Percentiles rank a stretch among this genome's conserved stretches.
These are phyloP conservation scores for Vigna nakashimae DNA, from an alignment of 306 rosid species.

Conservation along the genomic window DNA sequence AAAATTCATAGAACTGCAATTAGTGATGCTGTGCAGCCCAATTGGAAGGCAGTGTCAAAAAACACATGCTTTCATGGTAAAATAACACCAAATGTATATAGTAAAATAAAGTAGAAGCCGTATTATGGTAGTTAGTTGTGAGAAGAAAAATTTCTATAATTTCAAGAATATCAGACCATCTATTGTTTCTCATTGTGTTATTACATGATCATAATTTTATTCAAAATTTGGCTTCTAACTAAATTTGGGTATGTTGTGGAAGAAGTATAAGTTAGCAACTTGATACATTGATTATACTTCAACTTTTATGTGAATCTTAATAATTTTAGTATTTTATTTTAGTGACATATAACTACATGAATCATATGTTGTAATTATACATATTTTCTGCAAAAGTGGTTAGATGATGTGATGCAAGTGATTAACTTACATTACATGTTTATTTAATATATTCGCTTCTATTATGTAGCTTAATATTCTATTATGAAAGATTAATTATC, in stretches of 20 bases:
- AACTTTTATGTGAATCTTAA: neutral
- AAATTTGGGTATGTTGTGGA: neutral
- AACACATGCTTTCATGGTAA: neutral
- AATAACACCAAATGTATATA: neutral
- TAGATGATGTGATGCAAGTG: neutral
- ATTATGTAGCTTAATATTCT: slow-evolving; percentile 5
- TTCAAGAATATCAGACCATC: neutral
- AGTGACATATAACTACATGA: neutral
- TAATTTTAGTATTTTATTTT: neutral
- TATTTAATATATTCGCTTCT: neutral
- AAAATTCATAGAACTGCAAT: neutral
- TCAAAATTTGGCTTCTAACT: neutral
- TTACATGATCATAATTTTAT: neutral
- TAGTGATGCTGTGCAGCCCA: neutral
- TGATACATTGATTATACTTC: neutral
- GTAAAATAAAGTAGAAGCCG: neutral
- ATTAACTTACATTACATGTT: neutral
- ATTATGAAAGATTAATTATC: neutral
- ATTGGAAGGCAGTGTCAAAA: neutral
- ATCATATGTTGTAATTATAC: neutral
- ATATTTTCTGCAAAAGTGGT: neutral
- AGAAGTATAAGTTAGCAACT: neutral
- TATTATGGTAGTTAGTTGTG: neutral
- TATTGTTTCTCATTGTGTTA: neutral
- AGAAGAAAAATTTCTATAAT: neutral